phyloP scores from a whole-genome alignment of 1,284 basidiomycete genomes.

The Fomitiporia mediterranea region DNA sequence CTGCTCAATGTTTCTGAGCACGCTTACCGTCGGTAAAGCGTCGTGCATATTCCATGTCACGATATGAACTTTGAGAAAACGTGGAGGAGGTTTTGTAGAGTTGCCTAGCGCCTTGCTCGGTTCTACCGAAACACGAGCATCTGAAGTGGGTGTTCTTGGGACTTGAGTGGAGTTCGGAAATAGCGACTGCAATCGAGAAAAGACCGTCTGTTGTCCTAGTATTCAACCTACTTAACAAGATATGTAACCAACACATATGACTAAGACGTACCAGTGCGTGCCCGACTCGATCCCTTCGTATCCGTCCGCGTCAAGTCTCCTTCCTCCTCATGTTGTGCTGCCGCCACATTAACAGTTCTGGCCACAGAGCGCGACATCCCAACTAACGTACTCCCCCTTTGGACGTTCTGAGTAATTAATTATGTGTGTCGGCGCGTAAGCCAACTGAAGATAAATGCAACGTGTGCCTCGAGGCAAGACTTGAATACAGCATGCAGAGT shows the following conservation, averaged over 20 bases:
- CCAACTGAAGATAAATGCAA: neutral
- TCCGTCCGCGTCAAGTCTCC: neutral
- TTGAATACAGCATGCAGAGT: neutral
- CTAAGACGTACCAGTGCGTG: neutral
- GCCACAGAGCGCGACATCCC: slow-evolving; percentile 3
- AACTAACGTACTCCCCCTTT: neutral
- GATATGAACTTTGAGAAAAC: slow-evolving; percentile 46
- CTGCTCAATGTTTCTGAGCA: slow-evolving; percentile 1
- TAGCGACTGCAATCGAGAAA: slow-evolving; percentile 9
- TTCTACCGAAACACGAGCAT: neutral
- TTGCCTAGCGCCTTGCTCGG: neutral
- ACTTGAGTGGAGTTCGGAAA: slow-evolving; percentile 7
- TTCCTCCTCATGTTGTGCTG: neutral
- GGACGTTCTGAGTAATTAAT: neutral
- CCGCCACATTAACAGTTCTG: neutral
- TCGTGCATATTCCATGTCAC: slow-evolving; percentile 78
- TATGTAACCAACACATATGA: no score
- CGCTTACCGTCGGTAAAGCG: slow-evolving; percentile 58
- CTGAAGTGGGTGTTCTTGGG: neutral
- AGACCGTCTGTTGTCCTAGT: slow-evolving; percentile 7
- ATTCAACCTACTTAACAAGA: neutral
- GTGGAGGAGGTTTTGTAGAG: slow-evolving; percentile 30
- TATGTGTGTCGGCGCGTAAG: neutral
- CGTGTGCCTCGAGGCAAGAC: no score
- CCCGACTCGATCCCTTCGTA: slow-evolving; percentile 1